phyloP scores from a whole-genome alignment of 2,329 filamentous ascomycete genomes.

The Geosmithia putterillii region DNA sequence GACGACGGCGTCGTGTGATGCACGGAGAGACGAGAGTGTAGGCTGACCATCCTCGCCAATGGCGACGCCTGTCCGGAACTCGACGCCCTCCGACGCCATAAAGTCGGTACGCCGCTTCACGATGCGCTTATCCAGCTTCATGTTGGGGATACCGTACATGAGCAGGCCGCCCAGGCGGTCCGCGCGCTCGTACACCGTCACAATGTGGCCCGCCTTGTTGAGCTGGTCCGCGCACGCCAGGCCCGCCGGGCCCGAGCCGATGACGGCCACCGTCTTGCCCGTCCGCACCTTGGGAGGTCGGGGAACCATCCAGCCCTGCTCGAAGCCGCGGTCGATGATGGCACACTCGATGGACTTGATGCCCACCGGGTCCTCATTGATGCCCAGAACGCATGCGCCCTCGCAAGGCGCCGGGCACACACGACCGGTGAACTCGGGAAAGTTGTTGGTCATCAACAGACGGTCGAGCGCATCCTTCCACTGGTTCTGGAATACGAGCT shows the following conservation, averaged over 20 bases:
- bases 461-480: conserved; percentile 90
- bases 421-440: conserved; percentile 94
- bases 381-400: conserved; percentile 88
- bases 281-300: conserved; percentile 65
- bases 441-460: conserved; percentile 94
- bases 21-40: conserved; percentile 59
- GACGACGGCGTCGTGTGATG: conserved; percentile 69
- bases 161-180: conserved; percentile 84
- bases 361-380: conserved; percentile 92
- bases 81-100: conserved; percentile 79
- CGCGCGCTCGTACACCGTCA: conserved; percentile 86
- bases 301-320: conserved; percentile 97
- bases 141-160: conserved; percentile 98
- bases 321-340: conserved; percentile 94
- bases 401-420: conserved; percentile 95
- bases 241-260: conserved; percentile 86
- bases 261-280: conserved; percentile 78
- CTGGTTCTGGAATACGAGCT: conserved; percentile 61
- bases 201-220: conserved; percentile 78
- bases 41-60: conserved; percentile 59
- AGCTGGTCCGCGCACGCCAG: conserved; percentile 86
- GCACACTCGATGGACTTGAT: conserved; percentile 98
- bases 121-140: conserved; percentile 98
- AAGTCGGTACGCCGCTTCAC: conserved; percentile 93
- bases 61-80: conserved; percentile 65